Evolutionary conservation across 2,329 filamentous ascomycete species (phyloP).

Genomic region (Cladosporium sp.): DNA sequence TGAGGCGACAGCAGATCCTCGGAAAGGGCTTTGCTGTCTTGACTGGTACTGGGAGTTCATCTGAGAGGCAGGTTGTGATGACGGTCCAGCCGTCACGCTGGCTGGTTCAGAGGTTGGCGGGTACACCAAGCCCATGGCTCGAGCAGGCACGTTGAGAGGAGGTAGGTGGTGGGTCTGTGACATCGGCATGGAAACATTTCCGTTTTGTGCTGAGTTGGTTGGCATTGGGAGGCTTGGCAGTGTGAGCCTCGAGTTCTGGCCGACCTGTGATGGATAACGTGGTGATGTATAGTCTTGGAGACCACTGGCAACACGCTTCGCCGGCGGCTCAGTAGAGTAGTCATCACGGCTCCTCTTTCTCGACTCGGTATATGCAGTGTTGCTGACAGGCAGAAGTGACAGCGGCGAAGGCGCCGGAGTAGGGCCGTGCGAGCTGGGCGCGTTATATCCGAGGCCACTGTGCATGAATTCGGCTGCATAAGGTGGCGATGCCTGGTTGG

Average conservation of each 20-base stretch:
- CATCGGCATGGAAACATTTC: background rate
- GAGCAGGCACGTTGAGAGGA: slow-evolving; percentile 55
- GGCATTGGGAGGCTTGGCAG: slow-evolving; percentile 68
- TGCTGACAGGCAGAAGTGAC: slow-evolving; percentile 37
- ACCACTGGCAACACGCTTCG: slow-evolving; percentile 45
- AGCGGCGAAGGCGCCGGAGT: slow-evolving; percentile 43
- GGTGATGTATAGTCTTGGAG: slow-evolving; percentile 26
- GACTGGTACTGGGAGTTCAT: slow-evolving; percentile 33
- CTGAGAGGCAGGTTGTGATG: slow-evolving; percentile 20
- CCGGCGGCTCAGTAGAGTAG: slow-evolving; percentile 50
- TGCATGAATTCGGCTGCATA: slow-evolving; percentile 29
- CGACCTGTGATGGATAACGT: slow-evolving; percentile 33
- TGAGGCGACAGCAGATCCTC: slow-evolving; percentile 56
- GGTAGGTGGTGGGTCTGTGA: slow-evolving; percentile 50
- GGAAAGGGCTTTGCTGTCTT: slow-evolving; percentile 50
- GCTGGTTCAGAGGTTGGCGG: slow-evolving; percentile 47
- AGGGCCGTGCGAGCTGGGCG: slow-evolving; percentile 29
- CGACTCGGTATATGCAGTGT: background rate
- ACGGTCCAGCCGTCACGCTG: slow-evolving; percentile 18
- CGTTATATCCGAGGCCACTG: slow-evolving; percentile 41
- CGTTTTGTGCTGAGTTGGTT: slow-evolving; percentile 34
- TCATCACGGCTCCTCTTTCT: slow-evolving; percentile 59
- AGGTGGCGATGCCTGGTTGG: slow-evolving; percentile 49
- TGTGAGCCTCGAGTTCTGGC: slow-evolving; percentile 53
- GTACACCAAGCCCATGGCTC: slow-evolving; percentile 72